Percentiles rank a stretch among this genome's conserved stretches.
phyloP scores from a whole-genome alignment of 257 asterid species.

The Salvia hispanica region DNA sequence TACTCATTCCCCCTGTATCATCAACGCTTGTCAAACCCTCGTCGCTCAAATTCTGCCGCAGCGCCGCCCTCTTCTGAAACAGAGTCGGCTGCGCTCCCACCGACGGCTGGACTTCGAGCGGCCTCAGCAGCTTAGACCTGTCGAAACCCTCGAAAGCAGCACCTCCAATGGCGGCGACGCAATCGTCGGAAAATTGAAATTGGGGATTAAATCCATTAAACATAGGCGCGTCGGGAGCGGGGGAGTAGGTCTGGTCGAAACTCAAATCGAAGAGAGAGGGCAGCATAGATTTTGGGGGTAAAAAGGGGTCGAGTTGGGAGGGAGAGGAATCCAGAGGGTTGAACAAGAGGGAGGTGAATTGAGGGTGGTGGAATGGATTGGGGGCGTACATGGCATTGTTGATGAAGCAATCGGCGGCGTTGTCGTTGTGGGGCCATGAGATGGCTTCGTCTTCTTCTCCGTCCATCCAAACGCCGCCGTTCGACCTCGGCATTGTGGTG shows the following conservation, averaged over 20 bases:
- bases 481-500: constrained; percentile 43
- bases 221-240: constrained; percentile 35
- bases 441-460: constrained; percentile 39
- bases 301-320: constrained; percentile 35
- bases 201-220: constrained; percentile 38
- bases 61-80: constrained; percentile 55
- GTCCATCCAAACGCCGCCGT: constrained; percentile 51
- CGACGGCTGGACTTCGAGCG: constrained; percentile 42
- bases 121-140: constrained; percentile 46
- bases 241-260: constrained; percentile 35
- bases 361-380: constrained; percentile 34
- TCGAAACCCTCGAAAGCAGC: constrained; percentile 38
- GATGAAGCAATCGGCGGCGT: constrained; percentile 34
- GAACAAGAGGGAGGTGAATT: constrained; percentile 34
- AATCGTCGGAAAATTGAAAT: constrained; percentile 40
- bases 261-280: constrained; percentile 44
- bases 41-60: constrained; percentile 44
- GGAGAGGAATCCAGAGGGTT: constrained; percentile 39
- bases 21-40: constrained; percentile 46
- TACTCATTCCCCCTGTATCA: constrained; percentile 37
- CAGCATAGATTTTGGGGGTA: constrained; percentile 38
- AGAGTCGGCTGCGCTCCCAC: constrained; percentile 49
- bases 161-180: constrained; percentile 35
- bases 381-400: neutral
- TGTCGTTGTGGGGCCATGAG: constrained; percentile 36